These are phyloP conservation scores for Orbilia brochopaga DNA, from an alignment of 2,329 filamentous ascomycete genomes.

Conservation along the genomic window DNA sequence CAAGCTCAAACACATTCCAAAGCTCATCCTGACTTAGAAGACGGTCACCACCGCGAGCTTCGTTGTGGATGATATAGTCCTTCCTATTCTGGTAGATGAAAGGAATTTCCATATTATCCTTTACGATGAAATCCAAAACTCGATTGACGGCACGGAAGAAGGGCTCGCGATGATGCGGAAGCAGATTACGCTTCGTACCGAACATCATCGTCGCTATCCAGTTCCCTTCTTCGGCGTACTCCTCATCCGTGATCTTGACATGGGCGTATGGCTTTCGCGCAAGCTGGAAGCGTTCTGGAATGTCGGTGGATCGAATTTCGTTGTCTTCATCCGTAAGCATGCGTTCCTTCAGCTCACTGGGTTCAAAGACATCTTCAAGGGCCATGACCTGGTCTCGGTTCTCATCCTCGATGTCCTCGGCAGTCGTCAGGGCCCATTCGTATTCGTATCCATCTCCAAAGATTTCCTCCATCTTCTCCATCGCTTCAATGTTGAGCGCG, in stretches of 20 bases:
- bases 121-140: constrained; percentile 91
- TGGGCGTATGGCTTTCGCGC: constrained; percentile 87
- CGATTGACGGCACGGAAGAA: constrained; percentile 89
- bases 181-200: constrained; percentile 73
- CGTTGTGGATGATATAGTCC: constrained; percentile 90
- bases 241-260: constrained; percentile 77
- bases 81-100: constrained; percentile 99
- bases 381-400: constrained; percentile 81
- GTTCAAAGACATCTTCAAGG: constrained; percentile 97
- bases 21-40: constrained; percentile 89
- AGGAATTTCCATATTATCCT: constrained; percentile 92
- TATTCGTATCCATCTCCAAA: constrained; percentile 97
- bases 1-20: constrained; percentile 92
- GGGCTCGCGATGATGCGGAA: constrained; percentile 75
- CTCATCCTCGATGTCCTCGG: constrained; percentile 73
- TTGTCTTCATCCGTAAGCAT: constrained; percentile 96
- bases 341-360: constrained; percentile 89
- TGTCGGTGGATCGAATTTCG: constrained; percentile 81
- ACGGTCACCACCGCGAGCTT: constrained; percentile 71
- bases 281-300: constrained; percentile 92
- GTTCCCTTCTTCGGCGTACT: constrained; percentile 78
- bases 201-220: constrained; percentile 93
- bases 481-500: constrained; percentile 85
- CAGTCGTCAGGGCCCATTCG: constrained; percentile 75
- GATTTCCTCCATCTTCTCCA: constrained; percentile 94